Evolutionary conservation across 495 filamentous ascomycete species (phyloP).

Genomic region (Penicillium longicatenatum): DNA sequence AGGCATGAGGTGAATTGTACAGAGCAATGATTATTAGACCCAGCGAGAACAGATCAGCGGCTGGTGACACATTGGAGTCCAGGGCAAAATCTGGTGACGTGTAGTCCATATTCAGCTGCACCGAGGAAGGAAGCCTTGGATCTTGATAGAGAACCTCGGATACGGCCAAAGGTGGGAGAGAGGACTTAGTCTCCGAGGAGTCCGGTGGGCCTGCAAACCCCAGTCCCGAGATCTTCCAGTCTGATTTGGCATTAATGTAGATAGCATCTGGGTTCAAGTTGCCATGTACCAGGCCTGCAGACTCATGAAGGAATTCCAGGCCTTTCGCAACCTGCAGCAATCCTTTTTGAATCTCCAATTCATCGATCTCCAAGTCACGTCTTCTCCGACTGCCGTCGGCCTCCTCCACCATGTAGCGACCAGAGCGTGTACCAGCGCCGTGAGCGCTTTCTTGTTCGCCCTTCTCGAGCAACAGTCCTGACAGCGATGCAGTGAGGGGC

Average conservation of each 20-base stretch:
- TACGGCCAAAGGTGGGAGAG: slow-evolving; percentile 73
- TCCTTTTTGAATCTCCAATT: slow-evolving; percentile 96
- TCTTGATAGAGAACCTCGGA: slow-evolving; percentile 84
- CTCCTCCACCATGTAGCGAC: slow-evolving; percentile 82
- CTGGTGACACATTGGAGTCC: slow-evolving; percentile 76
- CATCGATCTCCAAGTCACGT: slow-evolving; percentile 91
- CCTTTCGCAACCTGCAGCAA: slow-evolving; percentile 91
- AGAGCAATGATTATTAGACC: slow-evolving; percentile 86
- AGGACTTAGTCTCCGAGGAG: slow-evolving; percentile 65
- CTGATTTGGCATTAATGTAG: slow-evolving; percentile 92
- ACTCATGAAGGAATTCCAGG: slow-evolving; percentile 94
- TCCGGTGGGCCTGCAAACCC: slow-evolving; percentile 82
- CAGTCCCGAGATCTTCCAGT: slow-evolving; percentile 96
- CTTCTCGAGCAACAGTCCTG: slow-evolving; percentile 80
- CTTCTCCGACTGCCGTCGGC: slow-evolving; percentile 70
- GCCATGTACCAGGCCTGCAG: slow-evolving; percentile 87
- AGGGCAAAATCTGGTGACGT: slow-evolving; percentile 91
- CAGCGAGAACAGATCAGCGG: slow-evolving; percentile 90
- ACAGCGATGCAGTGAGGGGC: slow-evolving; percentile 82
- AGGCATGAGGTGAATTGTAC: slow-evolving; percentile 89
- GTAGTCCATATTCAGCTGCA: slow-evolving; percentile 91
- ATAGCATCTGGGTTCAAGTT: slow-evolving; percentile 97
- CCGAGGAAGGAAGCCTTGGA: slow-evolving; percentile 75
- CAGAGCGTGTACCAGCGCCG: slow-evolving; percentile 63
- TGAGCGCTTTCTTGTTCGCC: slow-evolving; percentile 76